Evolutionary conservation across 495 filamentous ascomycete genomes (phyloP).

Genomic region (Cercophora newfieldiana): DNA sequence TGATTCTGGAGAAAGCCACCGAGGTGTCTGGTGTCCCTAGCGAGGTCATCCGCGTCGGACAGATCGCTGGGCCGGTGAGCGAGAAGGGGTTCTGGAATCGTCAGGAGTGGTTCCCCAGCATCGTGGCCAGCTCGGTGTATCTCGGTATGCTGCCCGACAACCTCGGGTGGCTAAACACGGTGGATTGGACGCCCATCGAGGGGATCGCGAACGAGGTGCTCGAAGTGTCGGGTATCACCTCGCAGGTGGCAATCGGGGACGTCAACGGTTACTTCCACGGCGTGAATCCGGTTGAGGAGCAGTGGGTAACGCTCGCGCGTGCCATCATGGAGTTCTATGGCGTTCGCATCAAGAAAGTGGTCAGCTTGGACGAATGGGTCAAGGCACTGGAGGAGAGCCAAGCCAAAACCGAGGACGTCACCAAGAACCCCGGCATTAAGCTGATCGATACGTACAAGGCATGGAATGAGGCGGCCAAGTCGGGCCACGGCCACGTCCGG

Average conservation of each 20-base stretch:
- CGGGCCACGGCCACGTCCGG: slow-evolving; percentile 25
- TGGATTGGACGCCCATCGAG: slow-evolving; percentile 60
- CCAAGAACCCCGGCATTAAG: slow-evolving; percentile 47
- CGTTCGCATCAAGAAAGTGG: slow-evolving; percentile 37
- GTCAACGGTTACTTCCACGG: slow-evolving; percentile 51
- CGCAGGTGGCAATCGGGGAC: slow-evolving; percentile 25
- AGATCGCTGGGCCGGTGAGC: slow-evolving; percentile 54
- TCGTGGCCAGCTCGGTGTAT: slow-evolving; percentile 46
- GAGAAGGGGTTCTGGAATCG: slow-evolving; percentile 53
- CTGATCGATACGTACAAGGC: slow-evolving; percentile 44
- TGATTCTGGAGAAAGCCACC: slow-evolving; percentile 48
- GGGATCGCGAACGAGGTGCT: slow-evolving; percentile 43
- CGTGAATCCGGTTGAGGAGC: slow-evolving; percentile 41
- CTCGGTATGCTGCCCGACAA: slow-evolving; percentile 42
- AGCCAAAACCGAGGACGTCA: slow-evolving; percentile 30
- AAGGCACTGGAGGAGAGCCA: slow-evolving; percentile 38
- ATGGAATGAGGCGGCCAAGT: slow-evolving; percentile 25
- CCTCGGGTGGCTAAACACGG: slow-evolving; percentile 38
- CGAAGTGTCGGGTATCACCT: slow-evolving; percentile 37
- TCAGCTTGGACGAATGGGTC: slow-evolving; percentile 46
- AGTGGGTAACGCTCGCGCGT: slow-evolving; percentile 39
- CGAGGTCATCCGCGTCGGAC: slow-evolving; percentile 55
- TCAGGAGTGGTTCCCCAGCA: slow-evolving; percentile 59
- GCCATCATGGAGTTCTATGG: slow-evolving; percentile 41
- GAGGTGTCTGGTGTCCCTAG: slow-evolving; percentile 41